phyloP scores from a whole-genome alignment of 208 protist species.

The Crithidia acanthocephali region DNA sequence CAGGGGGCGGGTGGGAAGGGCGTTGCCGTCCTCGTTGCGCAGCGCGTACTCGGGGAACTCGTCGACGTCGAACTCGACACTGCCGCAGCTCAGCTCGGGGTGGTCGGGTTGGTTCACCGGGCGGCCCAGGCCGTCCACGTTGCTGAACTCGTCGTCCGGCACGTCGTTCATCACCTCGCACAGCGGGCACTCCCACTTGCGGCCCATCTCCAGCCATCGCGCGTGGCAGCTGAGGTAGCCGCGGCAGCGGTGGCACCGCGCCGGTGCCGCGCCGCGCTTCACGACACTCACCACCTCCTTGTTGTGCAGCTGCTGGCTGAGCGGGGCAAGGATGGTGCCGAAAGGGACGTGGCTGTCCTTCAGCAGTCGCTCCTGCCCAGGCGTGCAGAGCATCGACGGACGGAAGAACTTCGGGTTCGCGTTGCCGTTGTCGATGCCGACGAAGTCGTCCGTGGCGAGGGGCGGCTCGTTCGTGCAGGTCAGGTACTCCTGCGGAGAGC shows the following conservation, averaged over 20 bases:
- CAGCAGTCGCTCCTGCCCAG: slow-evolving; percentile 56
- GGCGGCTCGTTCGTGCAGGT: slow-evolving; percentile 64
- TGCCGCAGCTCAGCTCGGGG: slow-evolving; percentile 73
- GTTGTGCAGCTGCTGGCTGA: slow-evolving; percentile 72
- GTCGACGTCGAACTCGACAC: slow-evolving; percentile 91
- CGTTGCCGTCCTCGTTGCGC: slow-evolving; percentile 54
- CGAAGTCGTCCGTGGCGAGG: slow-evolving; percentile 72
- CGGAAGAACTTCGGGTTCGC: slow-evolving; percentile 92
- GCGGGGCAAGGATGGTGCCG: slow-evolving; percentile 84
- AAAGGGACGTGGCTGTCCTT: slow-evolving; percentile 81
- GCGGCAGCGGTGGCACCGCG: slow-evolving; percentile 94
- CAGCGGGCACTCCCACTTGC: slow-evolving; percentile 89
- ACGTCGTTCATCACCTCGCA: slow-evolving; percentile 88
- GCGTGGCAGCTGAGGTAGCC: slow-evolving; percentile 92
- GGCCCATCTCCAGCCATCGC: slow-evolving; percentile 86
- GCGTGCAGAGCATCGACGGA: slow-evolving; percentile 64
- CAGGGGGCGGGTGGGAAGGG: slow-evolving; percentile 62
- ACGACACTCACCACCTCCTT: slow-evolving; percentile 80
- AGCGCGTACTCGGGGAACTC: slow-evolving; percentile 76
- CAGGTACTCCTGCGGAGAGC: slow-evolving; percentile 42
- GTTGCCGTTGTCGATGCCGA: slow-evolving; percentile 89
- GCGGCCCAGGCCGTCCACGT: slow-evolving; percentile 77
- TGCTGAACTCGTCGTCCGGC: slow-evolving; percentile 76
- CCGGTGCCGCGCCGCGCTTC: slow-evolving; percentile 54
- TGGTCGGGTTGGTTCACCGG: slow-evolving; percentile 63